A percentile compares a stretch with the other conserved stretches of the same genome.
Conservation (phyloP, 768 basidiomycete species). For the Exidia glandulosa region DNA sequence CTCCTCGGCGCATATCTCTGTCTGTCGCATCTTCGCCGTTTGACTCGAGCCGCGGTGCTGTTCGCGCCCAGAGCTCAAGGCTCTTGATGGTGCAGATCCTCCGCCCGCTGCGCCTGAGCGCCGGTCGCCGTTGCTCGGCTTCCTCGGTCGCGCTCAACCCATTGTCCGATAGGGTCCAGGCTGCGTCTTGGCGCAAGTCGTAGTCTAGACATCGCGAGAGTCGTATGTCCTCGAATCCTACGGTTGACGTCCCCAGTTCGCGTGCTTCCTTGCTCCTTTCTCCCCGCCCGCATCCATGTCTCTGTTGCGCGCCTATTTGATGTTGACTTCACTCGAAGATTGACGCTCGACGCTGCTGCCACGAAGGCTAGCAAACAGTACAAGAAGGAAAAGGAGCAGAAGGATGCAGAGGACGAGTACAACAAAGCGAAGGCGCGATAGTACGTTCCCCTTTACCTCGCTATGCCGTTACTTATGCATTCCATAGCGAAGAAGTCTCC, state of each 20-base stretch:
- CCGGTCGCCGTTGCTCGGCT: too few relatives aligned
- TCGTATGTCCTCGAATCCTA: too few relatives aligned
- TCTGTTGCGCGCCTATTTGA: background rate
- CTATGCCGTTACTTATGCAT: background rate
- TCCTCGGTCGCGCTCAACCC: too few relatives aligned
- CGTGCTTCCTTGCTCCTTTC: too few relatives aligned
- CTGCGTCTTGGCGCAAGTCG: too few relatives aligned
- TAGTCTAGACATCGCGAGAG: too few relatives aligned
- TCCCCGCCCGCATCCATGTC: too few relatives aligned
- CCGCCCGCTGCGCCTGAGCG: too few relatives aligned
- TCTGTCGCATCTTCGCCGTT: background rate
- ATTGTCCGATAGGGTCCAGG: too few relatives aligned
- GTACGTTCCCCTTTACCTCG: conserved; percentile 30
- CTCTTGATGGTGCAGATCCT: too few relatives aligned
- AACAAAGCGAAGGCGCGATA: conserved; percentile 61
- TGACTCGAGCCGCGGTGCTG: background rate
- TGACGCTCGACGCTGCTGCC: conserved; percentile 67
- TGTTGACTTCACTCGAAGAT: conserved; percentile 27
- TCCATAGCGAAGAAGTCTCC: conserved; percentile 65
- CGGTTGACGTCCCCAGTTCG: too few relatives aligned
- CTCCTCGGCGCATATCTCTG: background rate
- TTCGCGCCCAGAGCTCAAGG: too few relatives aligned
- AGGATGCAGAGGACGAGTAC: conserved; percentile 75
- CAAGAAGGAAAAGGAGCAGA: conserved; percentile 68
- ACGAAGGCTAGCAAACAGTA: conserved; percentile 53